Conservation (phyloP, 2,329 filamentous ascomycete genomes). For the Sporothrix humicola region DNA sequence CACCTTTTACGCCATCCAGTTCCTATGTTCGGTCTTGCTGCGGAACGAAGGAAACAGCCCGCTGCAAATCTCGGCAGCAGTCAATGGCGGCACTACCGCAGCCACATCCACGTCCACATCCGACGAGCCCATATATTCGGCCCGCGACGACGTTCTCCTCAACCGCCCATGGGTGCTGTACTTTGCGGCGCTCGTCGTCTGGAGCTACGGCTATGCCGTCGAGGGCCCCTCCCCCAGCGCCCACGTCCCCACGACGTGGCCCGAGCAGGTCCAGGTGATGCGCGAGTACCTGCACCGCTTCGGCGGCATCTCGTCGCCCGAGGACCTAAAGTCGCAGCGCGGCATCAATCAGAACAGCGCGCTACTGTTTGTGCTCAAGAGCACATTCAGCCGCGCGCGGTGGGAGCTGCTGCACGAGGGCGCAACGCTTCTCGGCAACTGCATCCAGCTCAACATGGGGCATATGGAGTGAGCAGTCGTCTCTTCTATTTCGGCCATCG, state of each 20-base stretch:
- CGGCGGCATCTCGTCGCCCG: constrained; percentile 73
- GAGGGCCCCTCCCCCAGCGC: constrained; percentile 73
- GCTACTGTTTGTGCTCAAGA: constrained; percentile 78
- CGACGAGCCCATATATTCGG: constrained; percentile 64
- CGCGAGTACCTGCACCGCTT: constrained; percentile 75
- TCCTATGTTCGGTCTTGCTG: constrained; percentile 82
- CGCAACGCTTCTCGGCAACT: constrained; percentile 77
- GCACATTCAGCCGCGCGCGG: constrained; percentile 79
- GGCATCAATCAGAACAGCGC: constrained; percentile 85
- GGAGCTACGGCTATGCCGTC: constrained; percentile 90
- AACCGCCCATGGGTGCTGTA: constrained; percentile 96
- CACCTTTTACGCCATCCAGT: constrained; percentile 88
- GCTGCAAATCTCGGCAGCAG: constrained; percentile 33
- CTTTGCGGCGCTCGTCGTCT: constrained; percentile 88
- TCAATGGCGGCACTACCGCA: constrained; percentile 42
- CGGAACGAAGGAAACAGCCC: constrained; percentile 56
- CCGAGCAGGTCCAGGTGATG: constrained; percentile 79
- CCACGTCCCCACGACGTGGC: constrained; percentile 60
- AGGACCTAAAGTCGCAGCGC: constrained; percentile 73
- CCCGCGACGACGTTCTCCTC: constrained; percentile 84
- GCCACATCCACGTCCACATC: not conserved
- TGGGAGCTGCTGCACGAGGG: constrained; percentile 95
- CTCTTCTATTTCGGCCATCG: not conserved
- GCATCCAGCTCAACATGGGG: constrained; percentile 65
- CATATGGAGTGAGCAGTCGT: constrained; percentile 4